Evolutionary conservation across 2,329 filamentous ascomycete genomes (phyloP), one percentile per base, ranked within the genome.

Genomic region (Curvularia eragrostidis): DNA sequence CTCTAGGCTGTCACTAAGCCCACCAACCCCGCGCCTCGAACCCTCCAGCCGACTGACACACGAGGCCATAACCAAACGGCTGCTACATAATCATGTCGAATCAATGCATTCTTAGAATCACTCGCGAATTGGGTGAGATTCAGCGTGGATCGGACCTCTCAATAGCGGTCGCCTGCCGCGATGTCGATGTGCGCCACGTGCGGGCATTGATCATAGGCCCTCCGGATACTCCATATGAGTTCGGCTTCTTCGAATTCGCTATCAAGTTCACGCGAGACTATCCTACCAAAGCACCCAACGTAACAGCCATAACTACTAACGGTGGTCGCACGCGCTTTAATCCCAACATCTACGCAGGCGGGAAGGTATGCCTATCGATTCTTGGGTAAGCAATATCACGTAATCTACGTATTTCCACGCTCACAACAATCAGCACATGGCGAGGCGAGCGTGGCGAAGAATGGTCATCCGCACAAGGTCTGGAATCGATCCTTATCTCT

Each of bases 301-400:
- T 89, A 24, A 86, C 82, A 23, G 89, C 90, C 24, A 84, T 88
- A 41, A 98, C 95, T 0, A 99, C 94, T 1, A 97, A 98, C 73
- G 82, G 84, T n/a, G 94, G 94, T 10, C 84, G 89, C 58, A 93
- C 89, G 72, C 88, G 95, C 7, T 98, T 98, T 82, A 97, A 97
- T 71, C 95, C 95, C 3, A 99, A 99, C 73, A 97, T 99, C 60
- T 99, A 99, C 74, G 84, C 93, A 1, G 87, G 81, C 48, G 95
- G 95, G 48, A 96, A 94, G 78, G 93, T 99, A 55, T 99, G 95
- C 80, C 78, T 99, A 87, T 96, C 92, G 6, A 96, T 96, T 69
- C 81, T 96, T 36, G 92, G 93, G 89, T 95, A 87, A 67, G 73
- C 66, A 42, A 30, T 7, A 12, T 6, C 39, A 23, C 19, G 49